These are phyloP conservation scores for Pleurotus tuber-regium DNA, from an alignment of 768 basidiomycete species.

Conservation along the genomic window DNA sequence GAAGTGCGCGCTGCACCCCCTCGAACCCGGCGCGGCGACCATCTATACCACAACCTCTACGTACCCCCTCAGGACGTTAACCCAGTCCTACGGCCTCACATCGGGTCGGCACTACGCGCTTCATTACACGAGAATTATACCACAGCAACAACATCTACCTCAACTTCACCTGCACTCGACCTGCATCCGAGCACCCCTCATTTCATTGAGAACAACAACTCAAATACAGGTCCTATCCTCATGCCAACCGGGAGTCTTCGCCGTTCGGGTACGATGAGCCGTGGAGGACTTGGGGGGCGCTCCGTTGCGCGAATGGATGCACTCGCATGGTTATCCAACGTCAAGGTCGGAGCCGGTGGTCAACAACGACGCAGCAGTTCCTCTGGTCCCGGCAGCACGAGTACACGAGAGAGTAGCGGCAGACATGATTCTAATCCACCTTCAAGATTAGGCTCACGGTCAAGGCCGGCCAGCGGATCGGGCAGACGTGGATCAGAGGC, in stretches of 20 bases:
- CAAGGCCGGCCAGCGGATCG: constrained; percentile 27
- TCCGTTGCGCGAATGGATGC: constrained; percentile 56
- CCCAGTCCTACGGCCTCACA: constrained; percentile 27
- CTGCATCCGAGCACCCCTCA: constrained; percentile 16
- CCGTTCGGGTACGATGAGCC: constrained; percentile 43
- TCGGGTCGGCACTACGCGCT: constrained; percentile 19
- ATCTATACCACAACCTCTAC: not conserved
- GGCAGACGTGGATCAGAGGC: constrained; percentile 14
- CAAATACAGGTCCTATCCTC: constrained; percentile 1
- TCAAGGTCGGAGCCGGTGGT: constrained; percentile 51
- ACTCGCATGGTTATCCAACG: constrained; percentile 69
- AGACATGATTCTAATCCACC: constrained; percentile 43
- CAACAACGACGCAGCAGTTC: constrained; percentile 49
- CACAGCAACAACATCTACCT: not conserved
- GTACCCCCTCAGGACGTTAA: constrained; percentile 19
- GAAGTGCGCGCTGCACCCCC: constrained; percentile 62
- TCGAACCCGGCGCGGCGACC: constrained; percentile 9
- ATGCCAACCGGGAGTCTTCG: not conserved
- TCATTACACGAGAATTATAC: constrained; percentile 12
- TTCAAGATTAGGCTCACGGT: constrained; percentile 46
- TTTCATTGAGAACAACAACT: constrained; percentile 3
- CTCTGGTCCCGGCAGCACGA: constrained; percentile 38
- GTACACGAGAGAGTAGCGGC: constrained; percentile 23
- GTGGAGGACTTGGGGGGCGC: constrained; percentile 48
- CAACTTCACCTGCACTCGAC: not conserved